phyloP scores from a whole-genome alignment of 116 monocot species.

The Dioscorea cayenensis region DNA sequence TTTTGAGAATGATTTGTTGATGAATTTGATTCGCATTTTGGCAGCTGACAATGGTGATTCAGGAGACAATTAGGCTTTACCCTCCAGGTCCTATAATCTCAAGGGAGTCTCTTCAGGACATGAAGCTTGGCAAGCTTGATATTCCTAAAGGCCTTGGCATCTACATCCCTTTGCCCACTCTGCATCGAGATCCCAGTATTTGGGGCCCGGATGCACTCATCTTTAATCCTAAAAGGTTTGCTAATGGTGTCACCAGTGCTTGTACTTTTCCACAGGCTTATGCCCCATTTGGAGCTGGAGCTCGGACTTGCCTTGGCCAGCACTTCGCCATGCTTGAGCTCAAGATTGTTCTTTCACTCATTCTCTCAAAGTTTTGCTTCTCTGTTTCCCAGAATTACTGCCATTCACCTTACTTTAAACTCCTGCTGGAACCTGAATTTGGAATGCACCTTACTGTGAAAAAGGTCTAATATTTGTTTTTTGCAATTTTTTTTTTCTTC shows the following conservation, averaged over 20 bases:
- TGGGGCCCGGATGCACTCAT: constrained; percentile 17
- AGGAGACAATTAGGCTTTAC: neutral
- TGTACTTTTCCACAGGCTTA: constrained; percentile 17
- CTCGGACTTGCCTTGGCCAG: constrained; percentile 15
- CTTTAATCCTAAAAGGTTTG: constrained; percentile 18
- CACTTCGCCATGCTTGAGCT: constrained; percentile 21
- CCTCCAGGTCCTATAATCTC: neutral
- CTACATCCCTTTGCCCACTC: neutral
- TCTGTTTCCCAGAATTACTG: too few species aligned
- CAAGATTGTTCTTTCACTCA: constrained; percentile 15
- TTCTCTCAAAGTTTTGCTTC: constrained; percentile 14
- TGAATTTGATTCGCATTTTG: neutral
- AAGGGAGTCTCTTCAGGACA: neutral
- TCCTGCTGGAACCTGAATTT: too few species aligned
- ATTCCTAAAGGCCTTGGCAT: neutral
- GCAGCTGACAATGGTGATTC: neutral
- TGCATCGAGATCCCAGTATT: neutral
- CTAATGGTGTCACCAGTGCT: constrained; percentile 11
- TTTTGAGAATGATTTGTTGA: neutral
- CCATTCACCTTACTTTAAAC: too few species aligned
- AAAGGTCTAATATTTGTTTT: too few species aligned
- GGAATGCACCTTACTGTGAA: too few species aligned
- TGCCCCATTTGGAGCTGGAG: constrained; percentile 18
- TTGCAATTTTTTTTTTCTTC: too few species aligned
- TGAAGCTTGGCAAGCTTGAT: neutral